Base-by-base conservation (phyloP, 2,329 filamentous ascomycete species). In the Bipolaris sorokiniana region DNA sequence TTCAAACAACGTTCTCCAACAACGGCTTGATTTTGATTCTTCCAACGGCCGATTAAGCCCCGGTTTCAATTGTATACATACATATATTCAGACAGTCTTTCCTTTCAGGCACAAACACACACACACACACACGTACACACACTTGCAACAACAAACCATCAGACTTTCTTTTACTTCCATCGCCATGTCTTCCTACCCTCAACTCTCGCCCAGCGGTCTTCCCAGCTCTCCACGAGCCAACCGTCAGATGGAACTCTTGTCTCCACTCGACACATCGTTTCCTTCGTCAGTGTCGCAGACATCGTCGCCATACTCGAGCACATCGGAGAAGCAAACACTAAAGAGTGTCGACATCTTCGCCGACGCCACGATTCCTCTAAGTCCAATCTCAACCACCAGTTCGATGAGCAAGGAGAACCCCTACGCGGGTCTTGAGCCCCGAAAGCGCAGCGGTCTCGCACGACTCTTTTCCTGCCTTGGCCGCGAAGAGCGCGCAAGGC, bases 391-490 rank as follows among this genome's bases (percentile, higher is more conserved):
- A 0, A 65, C 71, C 0, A 56, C 62, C 7, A 62, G 51, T 44
- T 58, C 56, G n/a, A 45, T 31, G 5, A 48, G 16, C 46, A 60
- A 57, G 34, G 64, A 69, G 28, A 50, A 53, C 13, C 61, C 67
- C 1, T 69, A 69, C 37, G 66, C 67, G 0, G 72, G 71, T 9
- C 65, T 74, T 13, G 54, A 56, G 7, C 71, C 70, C 18, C 65
- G 71, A 13, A 69, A 68, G 54, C 66, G 73, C 49, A 74, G 56
- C 37, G 67, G 59, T 10, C 59, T 76, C 6, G 73, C 67, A 10
- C 58, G 72, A 13, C 58, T 75, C 3, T 74, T 76, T 48, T 72
- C 67, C 62, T 76, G 73, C 60, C 71, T 76, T 33, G 72, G 73
- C 0, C 57, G 69, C 4, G 70, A 74, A 51, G 73, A 75, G 50